Conservation (phyloP, 2,329 filamentous ascomycete species). For the Coniochaeta sp. region DNA sequence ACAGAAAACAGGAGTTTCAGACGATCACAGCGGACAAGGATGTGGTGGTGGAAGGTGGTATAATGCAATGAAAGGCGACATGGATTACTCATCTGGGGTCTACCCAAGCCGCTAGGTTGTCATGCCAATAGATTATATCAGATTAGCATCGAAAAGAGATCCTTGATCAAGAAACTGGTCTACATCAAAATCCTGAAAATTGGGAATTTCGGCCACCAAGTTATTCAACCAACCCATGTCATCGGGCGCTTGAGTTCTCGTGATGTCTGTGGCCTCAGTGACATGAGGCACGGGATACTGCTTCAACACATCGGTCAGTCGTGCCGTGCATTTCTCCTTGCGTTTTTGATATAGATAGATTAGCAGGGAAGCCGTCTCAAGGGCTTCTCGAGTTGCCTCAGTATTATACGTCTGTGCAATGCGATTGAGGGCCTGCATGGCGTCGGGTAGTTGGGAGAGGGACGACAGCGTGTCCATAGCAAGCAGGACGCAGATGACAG, state of each 20-base stretch:
- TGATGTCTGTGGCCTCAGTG: background rate
- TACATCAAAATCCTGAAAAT: slow-evolving; percentile 33
- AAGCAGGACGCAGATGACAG: slow-evolving; percentile 46
- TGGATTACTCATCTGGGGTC: too few relatives aligned
- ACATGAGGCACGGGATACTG: slow-evolving; percentile 19
- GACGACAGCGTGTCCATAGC: slow-evolving; percentile 45
- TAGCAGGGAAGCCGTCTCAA: slow-evolving; percentile 45
- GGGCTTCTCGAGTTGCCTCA: slow-evolving; percentile 40
- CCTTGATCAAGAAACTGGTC: slow-evolving; percentile 26
- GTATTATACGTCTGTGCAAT: slow-evolving; percentile 36
- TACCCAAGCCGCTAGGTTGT: too few relatives aligned
- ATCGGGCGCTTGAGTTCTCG: slow-evolving; percentile 14
- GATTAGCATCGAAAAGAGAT: background rate
- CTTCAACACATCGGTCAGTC: slow-evolving; percentile 29
- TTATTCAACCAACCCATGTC: slow-evolving; percentile 34
- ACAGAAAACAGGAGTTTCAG: too few relatives aligned
- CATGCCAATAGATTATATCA: background rate
- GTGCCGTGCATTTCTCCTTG: slow-evolving; percentile 34
- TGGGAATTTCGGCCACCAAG: slow-evolving; percentile 34
- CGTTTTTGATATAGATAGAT: slow-evolving; percentile 41
- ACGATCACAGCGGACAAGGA: too few relatives aligned
- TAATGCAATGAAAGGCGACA: too few relatives aligned
- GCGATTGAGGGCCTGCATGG: slow-evolving; percentile 37
- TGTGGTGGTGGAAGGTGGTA: too few relatives aligned
- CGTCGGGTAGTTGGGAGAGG: slow-evolving; percentile 37